phyloP scores from a whole-genome alignment of 169 alveolate species.

The Cryptosporidium parvum region DNA sequence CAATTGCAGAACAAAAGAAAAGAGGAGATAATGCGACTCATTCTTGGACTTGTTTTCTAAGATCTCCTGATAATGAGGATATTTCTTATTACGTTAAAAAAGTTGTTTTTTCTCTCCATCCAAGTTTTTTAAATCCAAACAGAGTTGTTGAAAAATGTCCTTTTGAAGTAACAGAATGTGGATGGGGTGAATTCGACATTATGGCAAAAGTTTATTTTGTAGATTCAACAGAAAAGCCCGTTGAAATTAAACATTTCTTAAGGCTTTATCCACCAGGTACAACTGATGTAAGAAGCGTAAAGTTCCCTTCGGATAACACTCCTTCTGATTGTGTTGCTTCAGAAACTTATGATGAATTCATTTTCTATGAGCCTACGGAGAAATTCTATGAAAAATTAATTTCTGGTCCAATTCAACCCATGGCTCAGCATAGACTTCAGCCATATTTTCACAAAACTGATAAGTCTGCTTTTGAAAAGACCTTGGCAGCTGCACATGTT shows the following conservation, averaged over 20 bases:
- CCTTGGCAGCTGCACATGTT: slow-evolving; percentile 62
- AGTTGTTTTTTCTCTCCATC: slow-evolving; percentile 92
- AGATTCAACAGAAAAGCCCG: slow-evolving; percentile 88
- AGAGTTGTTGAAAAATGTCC: slow-evolving; percentile 88
- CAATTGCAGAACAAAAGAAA: slow-evolving; percentile 87
- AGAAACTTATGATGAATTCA: slow-evolving; percentile 78
- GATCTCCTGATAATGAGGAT: slow-evolving; percentile 92
- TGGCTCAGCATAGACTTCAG: slow-evolving; percentile 78
- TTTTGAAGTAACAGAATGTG: slow-evolving; percentile 88
- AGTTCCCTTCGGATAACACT: slow-evolving; percentile 47
- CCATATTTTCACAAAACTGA: slow-evolving; percentile 59
- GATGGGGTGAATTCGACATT: slow-evolving; percentile 94
- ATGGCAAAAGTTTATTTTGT: slow-evolving; percentile 84
- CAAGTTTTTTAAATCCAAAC: slow-evolving; percentile 90
- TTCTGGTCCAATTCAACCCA: slow-evolving; percentile 78
- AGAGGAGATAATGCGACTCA: slow-evolving; percentile 91
- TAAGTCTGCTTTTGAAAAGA: slow-evolving; percentile 49
- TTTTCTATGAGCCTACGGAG: slow-evolving; percentile 79
- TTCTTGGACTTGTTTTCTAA: slow-evolving; percentile 92
- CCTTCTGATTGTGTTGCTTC: slow-evolving; percentile 62
- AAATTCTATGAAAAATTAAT: slow-evolving; percentile 79
- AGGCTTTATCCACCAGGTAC: slow-evolving; percentile 80
- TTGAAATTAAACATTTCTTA: slow-evolving; percentile 85
- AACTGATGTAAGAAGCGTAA: slow-evolving; percentile 66
- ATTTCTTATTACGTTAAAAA: slow-evolving; percentile 89